Evolutionary conservation across 306 rosid genomes (phyloP).

Genomic region (Oemleria cerasiformis): DNA sequence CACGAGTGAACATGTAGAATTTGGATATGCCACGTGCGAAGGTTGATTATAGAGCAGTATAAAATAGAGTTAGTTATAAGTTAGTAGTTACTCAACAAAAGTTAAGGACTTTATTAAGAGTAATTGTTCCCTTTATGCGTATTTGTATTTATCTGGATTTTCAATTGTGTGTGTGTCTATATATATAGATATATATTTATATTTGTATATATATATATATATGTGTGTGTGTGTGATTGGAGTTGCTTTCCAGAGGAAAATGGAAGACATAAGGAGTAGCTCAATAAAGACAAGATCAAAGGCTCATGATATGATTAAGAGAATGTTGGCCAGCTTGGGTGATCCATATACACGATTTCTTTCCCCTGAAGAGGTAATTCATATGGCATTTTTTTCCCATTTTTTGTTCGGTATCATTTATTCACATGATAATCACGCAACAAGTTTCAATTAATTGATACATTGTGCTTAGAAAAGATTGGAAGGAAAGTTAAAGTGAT

Average conservation of each 20-base stretch:
- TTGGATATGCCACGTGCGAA: neutral
- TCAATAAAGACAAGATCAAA: slow-evolving; percentile 72
- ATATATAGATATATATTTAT: neutral
- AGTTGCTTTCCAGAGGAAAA: slow-evolving; percentile 51
- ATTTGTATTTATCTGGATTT: neutral
- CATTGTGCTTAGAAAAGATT: neutral
- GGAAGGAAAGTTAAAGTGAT: neutral
- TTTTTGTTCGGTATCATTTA: neutral
- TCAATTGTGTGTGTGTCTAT: neutral
- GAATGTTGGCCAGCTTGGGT: slow-evolving; percentile 84
- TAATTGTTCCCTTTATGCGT: neutral
- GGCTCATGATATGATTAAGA: slow-evolving; percentile 77
- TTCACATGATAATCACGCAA: neutral
- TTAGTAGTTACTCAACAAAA: neutral
- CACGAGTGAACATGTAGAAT: neutral
- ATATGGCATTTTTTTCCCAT: neutral
- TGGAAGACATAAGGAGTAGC: slow-evolving; percentile 57
- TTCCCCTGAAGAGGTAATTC: slow-evolving; percentile 70
- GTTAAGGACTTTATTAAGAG: neutral
- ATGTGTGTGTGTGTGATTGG: slow-evolving; percentile 7
- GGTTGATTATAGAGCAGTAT: neutral
- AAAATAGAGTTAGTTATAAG: neutral
- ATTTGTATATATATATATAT: neutral
- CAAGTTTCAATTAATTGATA: neutral
- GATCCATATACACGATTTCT: slow-evolving; percentile 97